Evolutionary conservation across 345 rosid genomes (phyloP), one percentile per base, ranked within the genome.

Genomic region (Clarkia xantiana): DNA sequence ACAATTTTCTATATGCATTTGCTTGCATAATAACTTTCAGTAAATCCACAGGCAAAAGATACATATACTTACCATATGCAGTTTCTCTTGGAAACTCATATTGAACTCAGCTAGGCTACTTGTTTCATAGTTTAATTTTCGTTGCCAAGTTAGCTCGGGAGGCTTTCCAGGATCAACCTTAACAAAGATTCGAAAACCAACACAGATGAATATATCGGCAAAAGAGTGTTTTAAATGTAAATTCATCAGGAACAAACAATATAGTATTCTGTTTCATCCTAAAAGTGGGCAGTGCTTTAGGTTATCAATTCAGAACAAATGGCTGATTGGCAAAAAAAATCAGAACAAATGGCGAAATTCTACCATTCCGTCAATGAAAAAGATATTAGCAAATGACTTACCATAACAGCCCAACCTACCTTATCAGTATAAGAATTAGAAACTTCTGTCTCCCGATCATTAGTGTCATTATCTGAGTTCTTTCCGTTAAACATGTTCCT

Each of bases 141-240:
- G 67, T 60, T 70, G 69, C 94, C 88, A 84, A 43, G 94, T 76
- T 57, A 80, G 65, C 11, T 77, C 25, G 49, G 77, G 67, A 18
- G 79, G 85, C 61, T 73, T 66, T 47, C 57, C 73, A 0, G 80
- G 75, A 62, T 75, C 74, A 65, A 80, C 80, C 79, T 77, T 59
- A 48, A 61, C 51, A 46, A 18, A 55, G 18, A 58, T 10, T 54
- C 10, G 56, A 52, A 44, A 38, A 46, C 44, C 51, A 47, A 1
- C 14, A 11, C 15, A 2, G 0, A 49, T 36, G 44, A 36, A 38
- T 36, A 19, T 13, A 17, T 29, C 4, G 36, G 36, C 36, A 20
- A 41, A 45, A 38, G 53, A 23, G 12, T 19, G 23, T 52, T 10
- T 18, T n/a, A 18, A 17, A n/a, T n/a, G n/a, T n/a, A n/a, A 19